Evolutionary conservation across 371 early-diverging fungal genomes (phyloP).

Genomic region (Circinella umbellata): DNA sequence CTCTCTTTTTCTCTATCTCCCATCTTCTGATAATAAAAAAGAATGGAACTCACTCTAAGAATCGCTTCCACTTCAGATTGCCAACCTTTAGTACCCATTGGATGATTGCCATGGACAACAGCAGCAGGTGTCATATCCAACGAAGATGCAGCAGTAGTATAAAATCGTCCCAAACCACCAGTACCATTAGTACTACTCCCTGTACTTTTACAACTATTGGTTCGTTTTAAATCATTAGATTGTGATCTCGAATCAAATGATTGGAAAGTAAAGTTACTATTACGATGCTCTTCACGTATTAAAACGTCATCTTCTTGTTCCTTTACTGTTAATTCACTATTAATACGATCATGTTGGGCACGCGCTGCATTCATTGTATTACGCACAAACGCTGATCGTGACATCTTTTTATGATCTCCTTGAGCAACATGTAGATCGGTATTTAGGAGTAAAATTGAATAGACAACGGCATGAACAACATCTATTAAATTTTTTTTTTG

Average conservation of each 20-base stretch:
- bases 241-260: conserved; percentile 13
- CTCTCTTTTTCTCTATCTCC: not conserved
- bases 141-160: conserved; percentile 9
- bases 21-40: not conserved
- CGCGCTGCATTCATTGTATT: conserved; percentile 62
- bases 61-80: conserved; percentile 37
- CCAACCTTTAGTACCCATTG: conserved; percentile 34
- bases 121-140: conserved; percentile 15
- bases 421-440: conserved; percentile 93
- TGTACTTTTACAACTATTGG: conserved; percentile 21
- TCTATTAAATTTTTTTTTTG: conserved; percentile 34
- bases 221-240: conserved; percentile 17
- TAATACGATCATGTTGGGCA: conserved; percentile 36
- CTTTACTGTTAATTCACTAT: not conserved
- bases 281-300: conserved; percentile 13
- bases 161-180: conserved; percentile 12
- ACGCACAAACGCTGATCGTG: conserved; percentile 64
- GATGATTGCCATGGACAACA: conserved; percentile 10
- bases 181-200: not conserved
- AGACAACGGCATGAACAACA: conserved; percentile 87
- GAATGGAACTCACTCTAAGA: conserved; percentile 33
- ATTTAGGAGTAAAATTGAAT: conserved; percentile 87
- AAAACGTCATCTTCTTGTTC: conserved; percentile 8
- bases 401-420: conserved; percentile 64
- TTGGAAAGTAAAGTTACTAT: conserved; percentile 23